Evolutionary conservation across 106 monocot species (phyloP), one percentile per base, ranked within the genome.

Genomic region (Acorus calamus): DNA sequence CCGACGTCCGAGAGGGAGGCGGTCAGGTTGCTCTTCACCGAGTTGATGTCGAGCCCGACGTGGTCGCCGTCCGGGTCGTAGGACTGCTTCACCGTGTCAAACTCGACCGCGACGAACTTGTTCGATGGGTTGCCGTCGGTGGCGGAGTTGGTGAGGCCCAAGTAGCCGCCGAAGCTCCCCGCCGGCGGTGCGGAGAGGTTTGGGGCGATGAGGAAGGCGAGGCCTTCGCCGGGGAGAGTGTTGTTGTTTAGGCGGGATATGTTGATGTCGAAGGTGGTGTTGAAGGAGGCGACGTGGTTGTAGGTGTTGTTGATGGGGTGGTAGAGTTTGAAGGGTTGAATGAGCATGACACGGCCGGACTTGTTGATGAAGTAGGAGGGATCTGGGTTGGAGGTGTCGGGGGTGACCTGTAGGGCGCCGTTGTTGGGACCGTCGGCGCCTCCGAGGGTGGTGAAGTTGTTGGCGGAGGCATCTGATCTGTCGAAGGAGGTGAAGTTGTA

Each of bases 141-240:
- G 63, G 69, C 68, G 2, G 58, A 13, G 69, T 96, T 96, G 57
- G 90, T 96, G 42, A 96, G 82, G 41, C 90, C 90, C 13, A 96
- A 80, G 71, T 62, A 96, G 43, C 80, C 76, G 10, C 82, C 80
- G 46, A 76, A 0, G 76, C 90, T 96, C 1, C 59, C 66, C 4
- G 49, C 3, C 0, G 90, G 94, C 3, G 80, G 84, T 3, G 0
- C 42, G 41, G 46, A 8, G 6, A 51, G 6, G 62, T 59, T 14
- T 11, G 86, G 75, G 7, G 71, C 46, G 69, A 96, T 83, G 53
- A 75, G 8, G 60, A 96, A 96, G 64, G 88, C 70, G 9, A 89
- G 5, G 52, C 93, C 93, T 60, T 89, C 84, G 7, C 88, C 93
- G 11, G 71, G 52, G 7, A 2, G 4, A 47, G 5, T 13, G 41